Conservation (phyloP, 768 basidiomycete species). For the Flagelloscypha sp. region DNA sequence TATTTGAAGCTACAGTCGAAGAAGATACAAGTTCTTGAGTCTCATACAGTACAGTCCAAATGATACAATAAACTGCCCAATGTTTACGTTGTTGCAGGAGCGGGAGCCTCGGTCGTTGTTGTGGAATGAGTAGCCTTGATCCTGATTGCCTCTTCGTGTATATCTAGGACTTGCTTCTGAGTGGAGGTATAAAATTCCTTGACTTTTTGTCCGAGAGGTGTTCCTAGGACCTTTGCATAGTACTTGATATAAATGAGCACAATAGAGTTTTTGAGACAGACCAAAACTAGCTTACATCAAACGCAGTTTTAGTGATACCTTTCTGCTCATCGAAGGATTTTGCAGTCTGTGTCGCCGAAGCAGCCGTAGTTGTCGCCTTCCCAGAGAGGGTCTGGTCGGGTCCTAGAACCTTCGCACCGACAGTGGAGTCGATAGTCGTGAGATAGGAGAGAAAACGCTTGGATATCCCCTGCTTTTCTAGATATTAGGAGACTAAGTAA, state of each 20-base stretch:
- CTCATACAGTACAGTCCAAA: too few relatives aligned
- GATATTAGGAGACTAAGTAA: background rate
- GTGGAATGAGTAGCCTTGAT: conserved; percentile 60
- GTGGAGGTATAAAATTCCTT: conserved; percentile 79
- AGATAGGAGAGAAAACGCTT: conserved; percentile 77
- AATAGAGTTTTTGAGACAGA: background rate
- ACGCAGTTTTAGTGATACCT: conserved; percentile 61
- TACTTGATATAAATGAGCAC: conserved; percentile 41
- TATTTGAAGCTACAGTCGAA: too few relatives aligned
- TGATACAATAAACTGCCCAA: too few relatives aligned
- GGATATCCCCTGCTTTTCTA: conserved; percentile 84
- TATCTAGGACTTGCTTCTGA: conserved; percentile 81
- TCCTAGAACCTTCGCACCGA: conserved; percentile 68
- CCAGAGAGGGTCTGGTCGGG: conserved; percentile 74
- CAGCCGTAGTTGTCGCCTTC: conserved; percentile 59
- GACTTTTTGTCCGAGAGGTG: conserved; percentile 72
- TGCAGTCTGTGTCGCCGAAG: conserved; percentile 59
- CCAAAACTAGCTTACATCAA: conserved; percentile 40
- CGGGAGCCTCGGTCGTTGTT: conserved; percentile 11
- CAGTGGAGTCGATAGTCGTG: conserved; percentile 54
- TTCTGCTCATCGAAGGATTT: conserved; percentile 76
- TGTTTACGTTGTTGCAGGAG: too few relatives aligned
- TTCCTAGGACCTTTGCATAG: conserved; percentile 67
- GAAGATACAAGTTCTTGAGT: too few relatives aligned
- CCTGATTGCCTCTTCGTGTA: conserved; percentile 87